Evolutionary conservation across 768 basidiomycete genomes (phyloP).

Genomic region (Leccinum broughii): DNA sequence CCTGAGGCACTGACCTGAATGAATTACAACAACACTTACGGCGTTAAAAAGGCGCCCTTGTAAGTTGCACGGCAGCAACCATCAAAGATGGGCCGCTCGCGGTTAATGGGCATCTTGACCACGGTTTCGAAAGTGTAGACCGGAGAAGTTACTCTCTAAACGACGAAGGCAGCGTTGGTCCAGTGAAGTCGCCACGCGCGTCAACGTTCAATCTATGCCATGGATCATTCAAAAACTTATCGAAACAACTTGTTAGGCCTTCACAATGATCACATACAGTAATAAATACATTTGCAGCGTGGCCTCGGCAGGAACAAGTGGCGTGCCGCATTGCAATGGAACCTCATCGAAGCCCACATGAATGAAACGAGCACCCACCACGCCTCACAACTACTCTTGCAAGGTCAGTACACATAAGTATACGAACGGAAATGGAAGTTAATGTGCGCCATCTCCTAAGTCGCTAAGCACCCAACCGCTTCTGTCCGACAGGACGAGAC

Average conservation of each 20-base stretch:
- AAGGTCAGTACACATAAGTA: neutral
- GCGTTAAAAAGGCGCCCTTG: neutral
- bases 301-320: neutral
- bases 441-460: neutral
- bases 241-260: neutral
- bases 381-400: neutral
- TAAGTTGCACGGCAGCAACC: neutral
- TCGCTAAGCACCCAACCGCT: constrained; percentile 6
- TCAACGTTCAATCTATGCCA: neutral
- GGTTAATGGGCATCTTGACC: neutral
- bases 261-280: neutral
- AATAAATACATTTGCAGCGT: neutral
- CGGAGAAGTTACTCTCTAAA: neutral
- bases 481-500: constrained; percentile 23
- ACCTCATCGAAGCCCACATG: neutral
- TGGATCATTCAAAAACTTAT: neutral
- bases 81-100: neutral
- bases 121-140: neutral
- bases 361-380: neutral
- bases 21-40: neutral
- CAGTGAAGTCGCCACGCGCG: neutral
- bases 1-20: neutral
- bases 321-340: neutral
- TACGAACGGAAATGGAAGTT: neutral
- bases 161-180: neutral